These are phyloP conservation scores for Apiotrichum gracile DNA, from an alignment of 1,284 basidiomycete genomes.

Conservation along the genomic window DNA sequence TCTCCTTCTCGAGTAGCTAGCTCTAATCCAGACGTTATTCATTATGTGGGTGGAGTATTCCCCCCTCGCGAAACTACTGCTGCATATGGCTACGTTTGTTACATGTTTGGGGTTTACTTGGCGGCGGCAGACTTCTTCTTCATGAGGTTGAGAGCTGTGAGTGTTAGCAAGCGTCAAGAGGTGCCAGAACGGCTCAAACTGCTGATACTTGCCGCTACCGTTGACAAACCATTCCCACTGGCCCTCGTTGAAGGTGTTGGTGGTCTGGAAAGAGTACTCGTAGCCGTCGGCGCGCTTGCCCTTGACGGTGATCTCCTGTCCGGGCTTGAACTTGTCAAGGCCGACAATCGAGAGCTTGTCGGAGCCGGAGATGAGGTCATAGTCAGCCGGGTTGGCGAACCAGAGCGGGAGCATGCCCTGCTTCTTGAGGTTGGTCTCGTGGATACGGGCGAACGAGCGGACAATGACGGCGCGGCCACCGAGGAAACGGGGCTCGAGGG, in stretches of 20 bases:
- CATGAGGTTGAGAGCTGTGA: too few species aligned
- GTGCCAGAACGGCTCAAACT: too few species aligned
- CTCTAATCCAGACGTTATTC: too few species aligned
- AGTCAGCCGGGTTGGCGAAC: conserved; percentile 80
- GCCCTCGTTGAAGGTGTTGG: conserved; percentile 52
- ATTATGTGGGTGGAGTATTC: too few species aligned
- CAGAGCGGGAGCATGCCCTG: conserved; percentile 76
- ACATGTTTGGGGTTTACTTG: too few species aligned
- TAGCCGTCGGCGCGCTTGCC: conserved; percentile 76
- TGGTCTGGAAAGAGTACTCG: conserved; percentile 55
- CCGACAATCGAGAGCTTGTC: conserved; percentile 82
- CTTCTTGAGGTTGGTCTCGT: conserved; percentile 92
- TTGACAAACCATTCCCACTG: conserved; percentile 53
- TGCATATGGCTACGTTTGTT: too few species aligned
- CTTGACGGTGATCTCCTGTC: conserved; percentile 75
- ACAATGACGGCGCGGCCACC: conserved; percentile 93
- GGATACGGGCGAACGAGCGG: conserved; percentile 93
- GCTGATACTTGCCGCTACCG: too few species aligned
- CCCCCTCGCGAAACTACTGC: too few species aligned
- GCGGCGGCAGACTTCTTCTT: too few species aligned
- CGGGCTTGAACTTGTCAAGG: conserved; percentile 74
- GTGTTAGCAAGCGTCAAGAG: too few species aligned
- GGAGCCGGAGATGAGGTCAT: conserved; percentile 75
- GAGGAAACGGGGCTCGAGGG: conserved; percentile 93
- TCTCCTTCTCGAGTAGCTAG: too few species aligned